Percentiles rank a stretch among this genome's conserved stretches.
phyloP scores from a whole-genome alignment of 257 asterid species.

The Nicotiana undulata region DNA sequence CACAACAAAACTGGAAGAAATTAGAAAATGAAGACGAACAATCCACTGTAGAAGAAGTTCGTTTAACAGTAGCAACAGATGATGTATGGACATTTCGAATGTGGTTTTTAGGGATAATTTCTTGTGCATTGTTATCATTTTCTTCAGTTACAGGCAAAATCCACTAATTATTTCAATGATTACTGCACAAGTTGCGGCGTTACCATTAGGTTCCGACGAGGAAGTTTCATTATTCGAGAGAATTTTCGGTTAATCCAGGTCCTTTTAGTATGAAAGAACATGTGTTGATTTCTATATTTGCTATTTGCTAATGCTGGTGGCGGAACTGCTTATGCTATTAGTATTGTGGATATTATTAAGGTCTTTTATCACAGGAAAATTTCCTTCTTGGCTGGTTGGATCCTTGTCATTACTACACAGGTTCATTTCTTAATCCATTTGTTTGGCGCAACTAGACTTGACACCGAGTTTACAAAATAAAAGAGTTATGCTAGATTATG shows the following conservation, averaged over 20 bases:
- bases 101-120: slow-evolving; percentile 47
- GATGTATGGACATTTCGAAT: slow-evolving; percentile 72
- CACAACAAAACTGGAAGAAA: neutral
- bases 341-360: slow-evolving; percentile 47
- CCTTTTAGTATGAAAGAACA: slow-evolving; percentile 69
- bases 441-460: neutral
- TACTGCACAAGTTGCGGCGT: slow-evolving; percentile 43
- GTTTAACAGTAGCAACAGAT: slow-evolving; percentile 35
- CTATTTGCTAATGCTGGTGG: slow-evolving; percentile 45
- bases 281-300: slow-evolving; percentile 59
- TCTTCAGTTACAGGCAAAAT: slow-evolving; percentile 46
- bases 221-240: slow-evolving; percentile 24
- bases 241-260: slow-evolving; percentile 59
- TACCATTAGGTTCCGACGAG: slow-evolving; percentile 51
- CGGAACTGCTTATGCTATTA: slow-evolving; percentile 53
- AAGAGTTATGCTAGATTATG: neutral
- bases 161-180: slow-evolving; percentile 38
- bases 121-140: slow-evolving; percentile 41
- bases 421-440: slow-evolving; percentile 8
- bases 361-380: slow-evolving; percentile 47
- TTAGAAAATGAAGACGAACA: neutral
- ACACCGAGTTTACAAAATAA: too few relatives aligned
- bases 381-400: slow-evolving; percentile 41
- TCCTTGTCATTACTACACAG: slow-evolving; percentile 63
- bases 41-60: slow-evolving; percentile 53